Percentiles rank a stretch among this genome's conserved stretches.
phyloP scores from a whole-genome alignment of 768 basidiomycete species.

The Dioszegia aurantiaca region DNA sequence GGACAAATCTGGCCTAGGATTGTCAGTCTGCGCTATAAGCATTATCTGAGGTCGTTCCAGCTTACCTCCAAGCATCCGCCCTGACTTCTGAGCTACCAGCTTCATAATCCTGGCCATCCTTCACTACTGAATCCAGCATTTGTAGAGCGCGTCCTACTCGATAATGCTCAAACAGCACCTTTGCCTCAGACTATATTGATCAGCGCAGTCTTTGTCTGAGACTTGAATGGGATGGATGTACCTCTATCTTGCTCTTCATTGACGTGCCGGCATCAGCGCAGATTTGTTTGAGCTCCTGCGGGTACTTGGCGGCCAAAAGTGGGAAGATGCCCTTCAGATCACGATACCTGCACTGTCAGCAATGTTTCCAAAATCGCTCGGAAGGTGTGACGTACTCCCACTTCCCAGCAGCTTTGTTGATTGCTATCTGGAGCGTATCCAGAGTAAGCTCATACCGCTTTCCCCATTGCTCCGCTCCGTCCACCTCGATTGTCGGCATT shows the following conservation, averaged over 20 bases:
- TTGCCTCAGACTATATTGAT: conserved; percentile 25
- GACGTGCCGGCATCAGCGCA: conserved; percentile 24
- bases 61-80: conserved; percentile 49
- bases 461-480: conserved; percentile 30
- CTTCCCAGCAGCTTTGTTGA: conserved; percentile 41
- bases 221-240: conserved; percentile 1
- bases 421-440: conserved; percentile 43
- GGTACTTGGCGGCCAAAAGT: conserved; percentile 18
- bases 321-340: conserved; percentile 38
- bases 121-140: conserved; percentile 37
- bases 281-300: conserved; percentile 29
- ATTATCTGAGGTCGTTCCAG: not conserved
- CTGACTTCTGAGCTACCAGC: conserved; percentile 12
- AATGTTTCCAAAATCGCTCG: not conserved
- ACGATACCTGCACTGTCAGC: conserved; percentile 22
- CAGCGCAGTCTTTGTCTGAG: conserved; percentile 1
- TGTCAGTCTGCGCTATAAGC: not conserved
- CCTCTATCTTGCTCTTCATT: conserved; percentile 39
- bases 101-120: conserved; percentile 33
- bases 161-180: conserved; percentile 34
- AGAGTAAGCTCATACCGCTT: conserved; percentile 35
- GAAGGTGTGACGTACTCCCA: conserved; percentile 44
- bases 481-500: conserved; percentile 10
- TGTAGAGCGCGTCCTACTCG: conserved; percentile 33
- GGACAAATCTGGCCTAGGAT: conserved; percentile 38